These are phyloP conservation scores for Apiospora phragmitis DNA, from an alignment of 2,329 filamentous ascomycete genomes.

Conservation along the genomic window DNA sequence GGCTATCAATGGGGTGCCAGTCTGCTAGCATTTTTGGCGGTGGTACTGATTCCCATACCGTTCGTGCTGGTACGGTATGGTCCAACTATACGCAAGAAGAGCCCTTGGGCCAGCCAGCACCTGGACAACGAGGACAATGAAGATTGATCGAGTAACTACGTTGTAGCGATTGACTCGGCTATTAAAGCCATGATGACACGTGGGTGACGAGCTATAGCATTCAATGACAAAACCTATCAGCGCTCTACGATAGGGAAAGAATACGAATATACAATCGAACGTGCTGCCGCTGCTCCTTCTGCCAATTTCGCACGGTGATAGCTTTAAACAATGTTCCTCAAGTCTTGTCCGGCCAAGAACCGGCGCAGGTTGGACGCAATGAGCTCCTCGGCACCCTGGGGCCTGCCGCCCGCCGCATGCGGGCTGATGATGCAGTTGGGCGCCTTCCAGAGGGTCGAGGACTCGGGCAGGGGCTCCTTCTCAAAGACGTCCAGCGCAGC, in stretches of 20 bases:
- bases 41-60: slow-evolving; percentile 35
- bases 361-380: slow-evolving; percentile 62
- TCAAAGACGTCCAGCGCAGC: slow-evolving; percentile 51
- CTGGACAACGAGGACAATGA: slow-evolving; percentile 19
- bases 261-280: background rate
- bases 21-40: slow-evolving; percentile 34
- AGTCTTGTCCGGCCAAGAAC: slow-evolving; percentile 57
- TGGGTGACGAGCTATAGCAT: background rate
- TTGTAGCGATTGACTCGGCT: too few species aligned
- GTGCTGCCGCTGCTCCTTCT: background rate
- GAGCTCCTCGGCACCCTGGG: slow-evolving; percentile 59
- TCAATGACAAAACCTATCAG: background rate
- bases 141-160: background rate
- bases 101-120: slow-evolving; percentile 28
- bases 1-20: slow-evolving; percentile 39
- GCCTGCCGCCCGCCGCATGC: slow-evolving; percentile 60
- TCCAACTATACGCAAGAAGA: slow-evolving; percentile 24
- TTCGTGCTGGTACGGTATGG: slow-evolving; percentile 29
- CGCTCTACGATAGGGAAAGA: background rate
- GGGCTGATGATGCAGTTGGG: slow-evolving; percentile 55
- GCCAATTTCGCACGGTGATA: background rate
- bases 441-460: slow-evolving; percentile 50
- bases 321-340: slow-evolving; percentile 51
- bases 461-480: slow-evolving; percentile 35
- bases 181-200: too few species aligned